Percentiles rank a stretch among this genome's conserved stretches.
These are phyloP conservation scores for Takashimella koratensis DNA, from an alignment of 1,284 basidiomycete genomes.

Conservation along the genomic window DNA sequence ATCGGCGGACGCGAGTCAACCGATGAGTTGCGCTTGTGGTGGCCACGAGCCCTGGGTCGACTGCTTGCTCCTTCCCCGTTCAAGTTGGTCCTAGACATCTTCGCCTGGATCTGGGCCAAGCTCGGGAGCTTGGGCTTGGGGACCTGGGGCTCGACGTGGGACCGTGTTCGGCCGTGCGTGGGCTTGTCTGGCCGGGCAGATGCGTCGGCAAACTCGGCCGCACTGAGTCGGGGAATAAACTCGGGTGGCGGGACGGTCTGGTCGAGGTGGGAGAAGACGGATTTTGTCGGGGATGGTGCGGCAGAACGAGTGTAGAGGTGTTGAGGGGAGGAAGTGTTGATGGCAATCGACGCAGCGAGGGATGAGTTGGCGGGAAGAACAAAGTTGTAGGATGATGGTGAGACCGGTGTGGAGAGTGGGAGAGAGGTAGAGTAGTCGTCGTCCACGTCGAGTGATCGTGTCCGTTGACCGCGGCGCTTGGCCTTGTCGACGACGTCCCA, in stretches of 20 bases:
- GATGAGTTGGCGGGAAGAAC: constrained; percentile 27
- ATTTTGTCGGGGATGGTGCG: constrained; percentile 32
- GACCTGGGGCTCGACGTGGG: constrained; percentile 9
- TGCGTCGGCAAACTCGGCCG: constrained; percentile 22
- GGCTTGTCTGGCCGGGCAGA: constrained; percentile 12
- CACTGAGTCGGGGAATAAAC: constrained; percentile 36
- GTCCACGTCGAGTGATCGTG: background rate
- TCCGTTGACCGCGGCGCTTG: constrained; percentile 27
- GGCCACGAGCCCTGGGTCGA: background rate
- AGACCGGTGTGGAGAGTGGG: constrained; percentile 22
- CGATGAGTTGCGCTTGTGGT: constrained; percentile 13
- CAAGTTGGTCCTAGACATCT: constrained; percentile 20
- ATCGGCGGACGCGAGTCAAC: constrained; percentile 10
- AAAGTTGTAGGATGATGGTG: constrained; percentile 30
- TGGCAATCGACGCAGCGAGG: constrained; percentile 28
- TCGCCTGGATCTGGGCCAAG: constrained; percentile 43
- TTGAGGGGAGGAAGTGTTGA: constrained; percentile 4
- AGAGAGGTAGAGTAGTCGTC: constrained; percentile 8
- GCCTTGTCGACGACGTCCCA: constrained; percentile 42
- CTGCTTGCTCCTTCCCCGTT: background rate
- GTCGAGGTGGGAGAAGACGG: constrained; percentile 31
- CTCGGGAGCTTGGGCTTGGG: constrained; percentile 28
- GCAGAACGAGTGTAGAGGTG: constrained; percentile 33
- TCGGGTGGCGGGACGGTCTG: constrained; percentile 31
- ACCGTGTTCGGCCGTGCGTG: constrained; percentile 24